phyloP scores from a whole-genome alignment of 208 protist genomes.

The Porcisia deanei region DNA sequence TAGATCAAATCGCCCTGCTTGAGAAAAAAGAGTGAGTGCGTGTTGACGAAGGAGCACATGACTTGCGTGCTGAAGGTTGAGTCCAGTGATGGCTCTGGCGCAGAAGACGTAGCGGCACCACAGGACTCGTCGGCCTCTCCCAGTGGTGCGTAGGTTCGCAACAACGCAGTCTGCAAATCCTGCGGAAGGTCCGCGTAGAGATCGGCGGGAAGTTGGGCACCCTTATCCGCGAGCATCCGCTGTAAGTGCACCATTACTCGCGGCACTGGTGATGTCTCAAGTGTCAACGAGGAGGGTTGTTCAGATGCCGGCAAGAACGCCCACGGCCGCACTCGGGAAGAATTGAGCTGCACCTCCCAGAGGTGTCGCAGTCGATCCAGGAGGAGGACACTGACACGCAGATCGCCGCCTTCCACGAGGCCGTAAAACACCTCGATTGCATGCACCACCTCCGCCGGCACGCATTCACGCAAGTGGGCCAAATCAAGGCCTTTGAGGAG shows the following conservation, averaged over 20 bases:
- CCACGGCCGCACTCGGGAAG: conserved; percentile 61
- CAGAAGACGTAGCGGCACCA: neutral
- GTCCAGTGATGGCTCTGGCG: conserved; percentile 6
- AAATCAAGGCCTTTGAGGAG: conserved; percentile 36
- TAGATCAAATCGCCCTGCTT: conserved; percentile 38
- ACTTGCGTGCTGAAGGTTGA: neutral
- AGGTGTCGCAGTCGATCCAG: conserved; percentile 84
- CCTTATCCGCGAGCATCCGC: conserved; percentile 29
- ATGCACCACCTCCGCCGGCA: conserved; percentile 37
- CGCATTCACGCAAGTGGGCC: conserved; percentile 38
- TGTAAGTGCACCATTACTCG: conserved; percentile 43
- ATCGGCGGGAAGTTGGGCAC: conserved; percentile 29
- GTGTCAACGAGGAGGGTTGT: conserved; percentile 78
- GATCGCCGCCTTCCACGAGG: conserved; percentile 16
- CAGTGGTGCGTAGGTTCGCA: neutral
- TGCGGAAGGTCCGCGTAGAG: conserved; percentile 39
- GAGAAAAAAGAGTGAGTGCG: conserved; percentile 73
- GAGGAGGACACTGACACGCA: conserved; percentile 48
- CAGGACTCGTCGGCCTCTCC: neutral
- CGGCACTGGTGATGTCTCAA: conserved; percentile 76
- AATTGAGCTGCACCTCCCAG: conserved; percentile 74
- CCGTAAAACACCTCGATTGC: conserved; percentile 40
- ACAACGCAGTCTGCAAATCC: conserved; percentile 34
- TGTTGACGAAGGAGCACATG: conserved; percentile 45
- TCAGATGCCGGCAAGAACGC: conserved; percentile 44